Base-by-base conservation (phyloP, 192 early-diverging fungal species). In the Irineochytrium annulatum region DNA sequence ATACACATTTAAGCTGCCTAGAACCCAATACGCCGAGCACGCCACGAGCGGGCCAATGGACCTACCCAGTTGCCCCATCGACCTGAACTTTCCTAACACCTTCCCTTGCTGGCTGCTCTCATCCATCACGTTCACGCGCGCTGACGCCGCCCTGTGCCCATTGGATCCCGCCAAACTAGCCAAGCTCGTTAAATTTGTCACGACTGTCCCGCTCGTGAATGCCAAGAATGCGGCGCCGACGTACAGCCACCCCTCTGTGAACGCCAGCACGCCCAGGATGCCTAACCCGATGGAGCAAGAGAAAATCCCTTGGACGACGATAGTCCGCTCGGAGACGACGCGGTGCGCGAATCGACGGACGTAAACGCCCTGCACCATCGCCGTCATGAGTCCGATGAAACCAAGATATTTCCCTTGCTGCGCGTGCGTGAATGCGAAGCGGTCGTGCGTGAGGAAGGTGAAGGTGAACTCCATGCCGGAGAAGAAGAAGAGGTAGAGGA, bases 401-500 rank as follows among this genome's bases (percentile, higher is more conserved):
- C 86, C 94, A 2, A 98, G 76, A 2, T 97, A 70, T 34, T 52
- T 45, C 16, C 96, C 96, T 74, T 99, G 94, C 63, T 89, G 85
- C 69, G 84, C 84, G 67, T 95, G 87, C 8, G 79, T 76, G 63
- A 92, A 99, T 29, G 80, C 70, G 55, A 95, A 93, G 27, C 89
- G 74, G 73, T 99, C 93, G 68, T 90, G 90, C 0, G 96, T 99
- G 57, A 97, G 72, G 69, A 99, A 99, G 1, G 93, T 92, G 48
- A 99, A 78, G 0, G 94, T 99, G 76, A 96, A 99, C 78, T 99
- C 96, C 92, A 99, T 95, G 0, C 96, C 95, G 1, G 91, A 90
- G 63, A 97, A 99, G 52, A 91, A 77, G 62, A 99, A 92, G 35
- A 95, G 77, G 65, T 90, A 94, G 16, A 86, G 70, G 61, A 91